Evolutionary conservation across 2,329 filamentous ascomycete species (phyloP).

Genomic region (Nectriaceae sp.): DNA sequence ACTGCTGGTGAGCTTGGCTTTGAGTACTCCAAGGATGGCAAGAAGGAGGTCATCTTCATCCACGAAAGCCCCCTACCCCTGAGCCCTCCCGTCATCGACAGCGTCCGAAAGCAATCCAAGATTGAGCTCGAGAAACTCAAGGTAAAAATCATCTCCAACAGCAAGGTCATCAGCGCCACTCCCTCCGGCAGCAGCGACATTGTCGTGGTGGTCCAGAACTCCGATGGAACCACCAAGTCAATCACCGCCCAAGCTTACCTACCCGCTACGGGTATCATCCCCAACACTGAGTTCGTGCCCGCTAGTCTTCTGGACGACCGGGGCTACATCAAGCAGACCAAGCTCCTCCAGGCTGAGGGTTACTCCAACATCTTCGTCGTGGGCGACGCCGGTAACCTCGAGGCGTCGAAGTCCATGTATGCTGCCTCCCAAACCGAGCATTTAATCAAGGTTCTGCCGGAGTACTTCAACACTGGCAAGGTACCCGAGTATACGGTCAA

Average conservation of each 20-base stretch:
- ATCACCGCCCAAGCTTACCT: constrained; percentile 48
- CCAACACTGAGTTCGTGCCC: constrained; percentile 49
- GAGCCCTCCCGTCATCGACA: constrained; percentile 30
- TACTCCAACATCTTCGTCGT: constrained; percentile 45
- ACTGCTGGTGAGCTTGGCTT: constrained; percentile 53
- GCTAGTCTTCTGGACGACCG: constrained; percentile 35
- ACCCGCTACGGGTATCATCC: constrained; percentile 45
- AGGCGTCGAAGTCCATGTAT: constrained; percentile 33
- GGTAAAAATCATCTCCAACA: constrained; percentile 43
- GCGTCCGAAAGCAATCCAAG: constrained; percentile 41
- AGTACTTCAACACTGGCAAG: constrained; percentile 32
- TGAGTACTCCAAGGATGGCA: constrained; percentile 43
- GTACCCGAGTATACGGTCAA: constrained; percentile 33
- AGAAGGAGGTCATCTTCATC: constrained; percentile 50
- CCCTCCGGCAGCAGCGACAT: constrained; percentile 26
- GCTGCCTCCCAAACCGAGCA: constrained; percentile 37
- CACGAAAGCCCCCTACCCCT: constrained; percentile 43
- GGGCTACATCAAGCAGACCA: constrained; percentile 40
- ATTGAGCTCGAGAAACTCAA: constrained; percentile 45
- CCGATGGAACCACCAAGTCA: constrained; percentile 37
- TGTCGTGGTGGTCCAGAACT: constrained; percentile 36
- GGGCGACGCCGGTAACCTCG: constrained; percentile 46
- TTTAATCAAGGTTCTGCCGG: constrained; percentile 36
- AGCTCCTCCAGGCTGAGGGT: constrained; percentile 36
- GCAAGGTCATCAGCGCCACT: constrained; percentile 36